A percentile compares a stretch with the other conserved stretches of the same genome.
These are phyloP conservation scores for Xylaria sp. DNA, from an alignment of 2,329 filamentous ascomycete genomes.

Conservation along the genomic window DNA sequence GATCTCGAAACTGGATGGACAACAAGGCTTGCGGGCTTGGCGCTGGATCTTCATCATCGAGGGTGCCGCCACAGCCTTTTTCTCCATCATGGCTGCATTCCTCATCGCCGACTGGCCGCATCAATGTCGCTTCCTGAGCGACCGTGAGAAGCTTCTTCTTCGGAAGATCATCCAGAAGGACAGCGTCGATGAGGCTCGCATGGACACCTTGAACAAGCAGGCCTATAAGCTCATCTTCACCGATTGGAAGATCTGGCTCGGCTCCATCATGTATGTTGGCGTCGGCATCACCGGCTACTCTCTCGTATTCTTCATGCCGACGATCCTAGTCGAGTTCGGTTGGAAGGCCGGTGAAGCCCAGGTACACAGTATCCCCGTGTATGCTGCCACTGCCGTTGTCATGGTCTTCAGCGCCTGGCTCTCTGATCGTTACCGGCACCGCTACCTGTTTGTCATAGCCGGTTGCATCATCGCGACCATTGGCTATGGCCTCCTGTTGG, in stretches of 20 bases:
- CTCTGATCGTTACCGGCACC: slow-evolving; percentile 34
- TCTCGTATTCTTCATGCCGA: slow-evolving; percentile 38
- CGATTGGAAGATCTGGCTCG: slow-evolving; percentile 39
- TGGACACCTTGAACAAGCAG: slow-evolving; percentile 31
- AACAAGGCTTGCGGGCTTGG: slow-evolving; percentile 41
- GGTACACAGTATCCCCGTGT: slow-evolving; percentile 36
- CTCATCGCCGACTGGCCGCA: slow-evolving; percentile 47
- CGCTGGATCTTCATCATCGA: slow-evolving; percentile 44
- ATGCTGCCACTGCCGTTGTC: slow-evolving; percentile 31
- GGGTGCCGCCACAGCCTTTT: slow-evolving; percentile 35
- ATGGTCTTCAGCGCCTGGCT: slow-evolving; percentile 30
- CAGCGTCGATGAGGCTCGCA: slow-evolving; percentile 25
- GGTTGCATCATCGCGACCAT: slow-evolving; percentile 28
- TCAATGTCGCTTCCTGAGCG: slow-evolving; percentile 42
- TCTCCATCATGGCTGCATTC: slow-evolving; percentile 34
- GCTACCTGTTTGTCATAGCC: slow-evolving; percentile 33
- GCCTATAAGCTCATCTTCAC: slow-evolving; percentile 30
- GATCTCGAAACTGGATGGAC: slow-evolving; percentile 42
- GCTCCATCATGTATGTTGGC: slow-evolving; percentile 32
- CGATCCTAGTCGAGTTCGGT: slow-evolving; percentile 38
- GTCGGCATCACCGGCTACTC: slow-evolving; percentile 32
- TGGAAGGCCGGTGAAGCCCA: slow-evolving; percentile 35
- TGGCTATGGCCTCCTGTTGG: slow-evolving; percentile 34
- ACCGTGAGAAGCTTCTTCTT: slow-evolving; percentile 36
- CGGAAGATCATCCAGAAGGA: slow-evolving; percentile 30